phyloP scores from a whole-genome alignment of 805 yeast genomes.

The Barnettozyma sucrosica region DNA sequence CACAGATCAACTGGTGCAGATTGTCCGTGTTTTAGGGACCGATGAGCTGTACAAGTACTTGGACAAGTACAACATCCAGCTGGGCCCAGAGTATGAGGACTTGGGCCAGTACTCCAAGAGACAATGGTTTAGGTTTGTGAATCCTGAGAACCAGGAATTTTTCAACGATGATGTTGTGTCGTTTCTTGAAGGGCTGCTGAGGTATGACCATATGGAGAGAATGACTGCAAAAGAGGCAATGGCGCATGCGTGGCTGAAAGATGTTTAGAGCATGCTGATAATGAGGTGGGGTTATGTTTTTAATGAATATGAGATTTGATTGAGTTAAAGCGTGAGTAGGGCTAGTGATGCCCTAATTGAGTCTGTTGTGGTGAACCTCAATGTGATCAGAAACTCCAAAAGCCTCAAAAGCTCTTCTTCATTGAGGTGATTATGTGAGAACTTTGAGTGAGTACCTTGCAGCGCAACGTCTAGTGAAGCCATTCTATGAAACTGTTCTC shows the following conservation, averaged over 20 bases:
- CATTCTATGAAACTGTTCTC: not conserved
- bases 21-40: conserved; percentile 83
- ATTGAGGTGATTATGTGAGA: not conserved
- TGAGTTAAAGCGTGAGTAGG: not conserved
- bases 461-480: not conserved
- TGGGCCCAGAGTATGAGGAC: conserved; percentile 76
- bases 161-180: conserved; percentile 57
- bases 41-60: conserved; percentile 64
- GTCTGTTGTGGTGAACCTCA: not conserved
- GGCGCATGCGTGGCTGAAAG: conserved; percentile 63
- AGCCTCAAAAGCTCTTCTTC: not conserved
- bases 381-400: not conserved
- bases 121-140: conserved; percentile 61
- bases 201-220: conserved; percentile 84
- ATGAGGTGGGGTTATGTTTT: not conserved
- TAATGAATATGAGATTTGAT: not conserved
- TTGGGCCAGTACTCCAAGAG: conserved; percentile 61
- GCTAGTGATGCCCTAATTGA: not conserved
- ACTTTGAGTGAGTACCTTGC: not conserved
- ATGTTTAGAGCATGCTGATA: conserved; percentile 15
- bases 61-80: conserved; percentile 58
- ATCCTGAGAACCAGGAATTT: conserved; percentile 44
- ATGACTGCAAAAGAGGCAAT: conserved; percentile 86
- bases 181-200: conserved; percentile 64
- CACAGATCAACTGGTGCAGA: conserved; percentile 86